Base-by-base conservation (phyloP, 805 yeast genomes). In the Scheffersomyces ergatensis region DNA sequence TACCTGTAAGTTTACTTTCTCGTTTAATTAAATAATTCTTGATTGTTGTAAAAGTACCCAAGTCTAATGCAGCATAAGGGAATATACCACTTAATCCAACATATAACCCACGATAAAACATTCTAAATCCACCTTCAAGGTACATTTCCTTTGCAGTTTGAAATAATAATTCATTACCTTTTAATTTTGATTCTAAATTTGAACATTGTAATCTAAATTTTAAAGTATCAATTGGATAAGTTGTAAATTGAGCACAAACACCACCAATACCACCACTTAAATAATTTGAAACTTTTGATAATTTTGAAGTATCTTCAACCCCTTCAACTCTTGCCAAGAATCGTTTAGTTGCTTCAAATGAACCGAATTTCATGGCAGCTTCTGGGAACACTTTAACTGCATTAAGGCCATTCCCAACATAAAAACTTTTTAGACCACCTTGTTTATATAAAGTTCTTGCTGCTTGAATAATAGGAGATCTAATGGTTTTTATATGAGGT, bases 201-300 rank as follows among this genome's bases (percentile, higher is more conserved):
- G 95, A 95, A 65, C 98, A 93, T 61, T 93, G 99, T 34, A 93
- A 72, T 53, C 99, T 77, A 62, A 87, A 93, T 60, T 93, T 93
- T 39, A 93, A 70, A 0, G 99, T 93, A 65, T 93, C 99, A 12
- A 93, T 83, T 6, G 99, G 99, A 60, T 93, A 93, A 3, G 92
- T 96, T 0, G 93, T 76, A 54, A 90, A 80, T 62, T 93, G 99
- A 0, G 97, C 85, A 19, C 83, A 79, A 42, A 93, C 95, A 57
- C 99, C 99, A 32, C 97, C 99, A 33, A 93, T 59, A 36, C 99
- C 99, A 64, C 99, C 99, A 18, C 97, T 89, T 24, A 88, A 60
- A 57, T 89, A 93, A 0, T 97, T 89, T 1, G 97, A 77, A 1
- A 77, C 55, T 47, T 82, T 80, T 0, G 96, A 85, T 40, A 92